Conservation (phyloP, 768 basidiomycete genomes). For the Hericium coralloides region DNA sequence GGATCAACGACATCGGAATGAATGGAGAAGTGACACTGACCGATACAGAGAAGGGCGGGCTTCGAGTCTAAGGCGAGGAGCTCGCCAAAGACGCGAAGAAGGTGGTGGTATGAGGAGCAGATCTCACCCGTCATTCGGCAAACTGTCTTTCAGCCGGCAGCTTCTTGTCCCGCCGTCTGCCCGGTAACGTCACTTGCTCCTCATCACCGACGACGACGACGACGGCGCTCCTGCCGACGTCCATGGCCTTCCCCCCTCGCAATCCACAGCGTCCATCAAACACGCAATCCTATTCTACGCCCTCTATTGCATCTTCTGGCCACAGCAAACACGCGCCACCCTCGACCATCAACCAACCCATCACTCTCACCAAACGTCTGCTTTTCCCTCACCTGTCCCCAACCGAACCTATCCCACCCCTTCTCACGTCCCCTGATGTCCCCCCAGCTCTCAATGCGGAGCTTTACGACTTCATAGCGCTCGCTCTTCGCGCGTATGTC, state of each 20-base stretch:
- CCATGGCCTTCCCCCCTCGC: not conserved
- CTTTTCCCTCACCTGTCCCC: conserved; percentile 48
- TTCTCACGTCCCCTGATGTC: conserved; percentile 37
- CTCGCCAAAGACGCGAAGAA: too few species aligned
- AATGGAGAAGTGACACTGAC: too few species aligned
- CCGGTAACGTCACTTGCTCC: too few species aligned
- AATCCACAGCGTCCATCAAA: not conserved
- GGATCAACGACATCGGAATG: too few species aligned
- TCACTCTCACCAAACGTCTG: conserved; percentile 32
- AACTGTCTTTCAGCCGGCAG: too few species aligned
- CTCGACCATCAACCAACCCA: not conserved
- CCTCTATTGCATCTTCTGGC: conserved; percentile 11
- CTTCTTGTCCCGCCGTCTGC: too few species aligned
- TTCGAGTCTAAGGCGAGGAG: too few species aligned
- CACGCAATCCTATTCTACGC: not conserved
- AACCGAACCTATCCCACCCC: conserved; percentile 38
- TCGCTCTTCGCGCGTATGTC: conserved; percentile 69
- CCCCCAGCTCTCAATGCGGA: conserved; percentile 54
- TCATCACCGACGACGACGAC: not conserved
- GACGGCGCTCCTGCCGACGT: not conserved
- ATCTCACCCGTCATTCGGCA: too few species aligned
- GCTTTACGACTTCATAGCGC: conserved; percentile 73
- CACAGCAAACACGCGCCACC: not conserved
- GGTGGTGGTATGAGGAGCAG: too few species aligned
- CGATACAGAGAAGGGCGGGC: too few species aligned